These are phyloP conservation scores for Hyphopichia burtonii DNA, from an alignment of 1,139 yeast species.

Conservation along the genomic window DNA sequence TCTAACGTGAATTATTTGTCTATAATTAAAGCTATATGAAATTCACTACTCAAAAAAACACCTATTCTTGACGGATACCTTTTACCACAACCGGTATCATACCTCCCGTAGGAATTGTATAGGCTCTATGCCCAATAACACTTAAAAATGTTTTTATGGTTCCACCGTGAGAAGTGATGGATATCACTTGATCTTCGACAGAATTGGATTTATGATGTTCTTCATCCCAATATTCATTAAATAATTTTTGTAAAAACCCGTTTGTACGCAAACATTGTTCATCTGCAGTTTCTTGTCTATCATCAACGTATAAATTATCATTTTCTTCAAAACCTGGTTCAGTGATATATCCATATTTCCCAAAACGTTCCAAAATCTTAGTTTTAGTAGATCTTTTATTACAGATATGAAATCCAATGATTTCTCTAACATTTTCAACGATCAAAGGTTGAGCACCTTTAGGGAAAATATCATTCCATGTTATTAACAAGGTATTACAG, in stretches of 20 bases:
- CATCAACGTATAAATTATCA: conserved; percentile 41
- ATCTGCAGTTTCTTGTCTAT: conserved; percentile 43
- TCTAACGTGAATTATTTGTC: too few relatives aligned
- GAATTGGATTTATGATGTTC: conserved; percentile 14
- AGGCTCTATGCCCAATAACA: conserved; percentile 53
- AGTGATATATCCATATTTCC: conserved; percentile 35
- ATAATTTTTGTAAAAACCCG: conserved; percentile 47
- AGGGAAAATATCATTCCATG: conserved; percentile 47
- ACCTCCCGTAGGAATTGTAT: conserved; percentile 53
- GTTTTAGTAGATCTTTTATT: conserved; percentile 26
- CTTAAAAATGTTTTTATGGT: conserved; percentile 53
- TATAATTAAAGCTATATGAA: background rate
- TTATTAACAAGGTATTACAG: conserved; percentile 52
- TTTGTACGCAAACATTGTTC: conserved; percentile 51
- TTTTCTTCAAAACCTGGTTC: conserved; percentile 49
- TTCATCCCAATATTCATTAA: conserved; percentile 30
- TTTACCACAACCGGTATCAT: conserved; percentile 62
- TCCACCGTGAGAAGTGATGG: conserved; percentile 64
- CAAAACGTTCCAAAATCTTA: conserved; percentile 36
- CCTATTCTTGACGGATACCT: conserved; percentile 20
- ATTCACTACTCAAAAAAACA: too few relatives aligned
- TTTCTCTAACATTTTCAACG: conserved; percentile 45
- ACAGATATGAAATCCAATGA: conserved; percentile 43
- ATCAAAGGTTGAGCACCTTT: conserved; percentile 30
- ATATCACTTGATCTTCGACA: conserved; percentile 30